Evolutionary conservation across 768 basidiomycete species (phyloP), one percentile per base, ranked within the genome.

Genomic region (Podaxis sp.): DNA sequence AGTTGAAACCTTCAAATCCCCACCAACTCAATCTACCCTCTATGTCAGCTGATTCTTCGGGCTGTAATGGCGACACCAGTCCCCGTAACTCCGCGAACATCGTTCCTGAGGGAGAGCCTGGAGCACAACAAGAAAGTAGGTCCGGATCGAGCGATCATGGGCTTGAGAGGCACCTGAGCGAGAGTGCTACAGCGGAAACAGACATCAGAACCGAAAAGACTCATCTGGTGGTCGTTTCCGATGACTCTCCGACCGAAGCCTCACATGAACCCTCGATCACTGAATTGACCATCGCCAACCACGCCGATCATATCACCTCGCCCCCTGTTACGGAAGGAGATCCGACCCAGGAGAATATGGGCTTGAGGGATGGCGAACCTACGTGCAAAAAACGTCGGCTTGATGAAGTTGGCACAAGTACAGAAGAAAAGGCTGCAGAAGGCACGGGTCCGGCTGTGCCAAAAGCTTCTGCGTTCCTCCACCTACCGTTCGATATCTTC

Each of bases 391-490:
- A 39, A 56, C 17, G 36, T 19, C 54, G 54, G 39, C n/a, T 44
- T 4, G 24, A 57, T n/a, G 19, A 42, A n/a, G 17, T 11, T 46
- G 13, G 7, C 24, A 19, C 8, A 33, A 6, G 30, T 39, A 44
- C 42, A 3, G 49, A 22, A 13, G 13, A 12, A 24, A 12, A 51
- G 22, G 22, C 19, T 24, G 24, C 2, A 51, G 49, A 24, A 28
- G 49, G 24, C 49, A 22, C 4, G 22, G 13, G n/a, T 46, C 44
- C 2, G 22, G 49, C 11, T 12, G 49, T 24, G 11, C 7, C 49
- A 4, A 24, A 15, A 65, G 9, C 85, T 82, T 0, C 77, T 79
- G 4, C 83, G 80, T 38, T 61, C 4, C 24, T 39, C 12, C 9
- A 22, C n/a, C 40, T 64, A 6, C 58, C 58, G 2, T 59, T 59